A percentile compares a stretch with the other conserved stretches of the same genome.
Evolutionary conservation across 2,329 filamentous ascomycete genomes (phyloP).

Genomic region (Balansia obtecta): DNA sequence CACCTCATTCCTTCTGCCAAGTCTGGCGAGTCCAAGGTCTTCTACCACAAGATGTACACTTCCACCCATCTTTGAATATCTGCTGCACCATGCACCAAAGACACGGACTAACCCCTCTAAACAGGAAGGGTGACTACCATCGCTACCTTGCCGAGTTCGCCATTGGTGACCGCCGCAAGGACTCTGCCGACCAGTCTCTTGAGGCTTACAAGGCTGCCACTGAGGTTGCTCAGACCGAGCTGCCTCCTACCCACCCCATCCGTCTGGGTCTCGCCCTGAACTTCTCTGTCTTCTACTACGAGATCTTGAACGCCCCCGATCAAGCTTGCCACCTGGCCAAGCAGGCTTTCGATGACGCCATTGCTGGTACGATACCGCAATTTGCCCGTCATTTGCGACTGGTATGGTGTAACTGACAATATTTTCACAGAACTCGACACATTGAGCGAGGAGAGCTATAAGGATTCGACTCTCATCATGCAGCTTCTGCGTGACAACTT

Average conservation of each 20-base stretch:
- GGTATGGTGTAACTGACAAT: not conserved
- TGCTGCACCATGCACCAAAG: not conserved
- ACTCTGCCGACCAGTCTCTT: slow-evolving; percentile 82
- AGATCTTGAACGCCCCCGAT: slow-evolving; percentile 97
- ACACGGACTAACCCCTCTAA: slow-evolving; percentile 3
- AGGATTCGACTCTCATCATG: slow-evolving; percentile 98
- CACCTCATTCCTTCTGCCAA: slow-evolving; percentile 89
- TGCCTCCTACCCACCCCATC: slow-evolving; percentile 95
- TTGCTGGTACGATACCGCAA: slow-evolving; percentile 47
- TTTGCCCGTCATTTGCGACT: not conserved
- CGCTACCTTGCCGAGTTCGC: slow-evolving; percentile 97
- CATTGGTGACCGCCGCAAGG: slow-evolving; percentile 87
- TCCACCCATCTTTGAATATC: not conserved
- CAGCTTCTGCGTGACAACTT: slow-evolving; percentile 95
- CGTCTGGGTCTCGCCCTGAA: slow-evolving; percentile 94
- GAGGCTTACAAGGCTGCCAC: slow-evolving; percentile 96
- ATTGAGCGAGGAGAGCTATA: slow-evolving; percentile 97
- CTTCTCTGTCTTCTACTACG: slow-evolving; percentile 99
- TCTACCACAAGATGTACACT: slow-evolving; percentile 95
- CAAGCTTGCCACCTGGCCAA: slow-evolving; percentile 98
- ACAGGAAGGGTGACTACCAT: slow-evolving; percentile 98
- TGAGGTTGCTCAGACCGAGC: slow-evolving; percentile 94
- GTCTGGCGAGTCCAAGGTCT: slow-evolving; percentile 96
- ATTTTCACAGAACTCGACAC: slow-evolving; percentile 72
- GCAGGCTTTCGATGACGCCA: slow-evolving; percentile 97